phyloP scores from a whole-genome alignment of 257 asterid species.

The Penstemon eatonii region DNA sequence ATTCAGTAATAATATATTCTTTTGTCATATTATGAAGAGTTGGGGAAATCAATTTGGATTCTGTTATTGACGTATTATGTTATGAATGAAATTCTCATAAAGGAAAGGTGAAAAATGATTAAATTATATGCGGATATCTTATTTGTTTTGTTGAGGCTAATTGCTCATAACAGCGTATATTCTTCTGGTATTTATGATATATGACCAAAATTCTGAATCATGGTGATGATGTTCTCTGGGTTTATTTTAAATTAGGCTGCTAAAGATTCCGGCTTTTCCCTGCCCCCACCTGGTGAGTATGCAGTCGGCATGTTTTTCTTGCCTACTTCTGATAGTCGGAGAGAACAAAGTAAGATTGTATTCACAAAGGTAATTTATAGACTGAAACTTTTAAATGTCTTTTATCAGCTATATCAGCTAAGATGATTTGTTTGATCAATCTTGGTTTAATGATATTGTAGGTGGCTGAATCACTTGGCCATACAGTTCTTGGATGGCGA shows the following conservation, averaged over 20 bases:
- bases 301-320: slow-evolving; percentile 99
- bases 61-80: neutral
- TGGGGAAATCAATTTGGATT: too few relatives aligned
- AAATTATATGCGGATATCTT: too few relatives aligned
- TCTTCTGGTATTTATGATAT: neutral
- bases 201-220: neutral
- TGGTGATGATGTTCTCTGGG: slow-evolving; percentile 10
- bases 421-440: neutral
- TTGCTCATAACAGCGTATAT: too few relatives aligned
- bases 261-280: slow-evolving; percentile 74
- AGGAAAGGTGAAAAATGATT: slow-evolving; percentile 17
- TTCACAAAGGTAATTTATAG: slow-evolving; percentile 64
- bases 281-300: slow-evolving; percentile 87
- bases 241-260: slow-evolving; percentile 47
- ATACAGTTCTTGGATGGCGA: slow-evolving; percentile 96
- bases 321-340: slow-evolving; percentile 84
- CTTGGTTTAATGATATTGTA: slow-evolving; percentile 29
- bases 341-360: slow-evolving; percentile 89
- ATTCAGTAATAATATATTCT: neutral
- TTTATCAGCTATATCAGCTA: neutral
- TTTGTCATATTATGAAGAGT: too few relatives aligned
- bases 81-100: slow-evolving; percentile 6
- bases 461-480: slow-evolving; percentile 99
- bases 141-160: too few relatives aligned
- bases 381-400: slow-evolving; percentile 1